Conservation (phyloP, 371 early-diverging fungal species). For the Syncephalastrum racemosum region DNA sequence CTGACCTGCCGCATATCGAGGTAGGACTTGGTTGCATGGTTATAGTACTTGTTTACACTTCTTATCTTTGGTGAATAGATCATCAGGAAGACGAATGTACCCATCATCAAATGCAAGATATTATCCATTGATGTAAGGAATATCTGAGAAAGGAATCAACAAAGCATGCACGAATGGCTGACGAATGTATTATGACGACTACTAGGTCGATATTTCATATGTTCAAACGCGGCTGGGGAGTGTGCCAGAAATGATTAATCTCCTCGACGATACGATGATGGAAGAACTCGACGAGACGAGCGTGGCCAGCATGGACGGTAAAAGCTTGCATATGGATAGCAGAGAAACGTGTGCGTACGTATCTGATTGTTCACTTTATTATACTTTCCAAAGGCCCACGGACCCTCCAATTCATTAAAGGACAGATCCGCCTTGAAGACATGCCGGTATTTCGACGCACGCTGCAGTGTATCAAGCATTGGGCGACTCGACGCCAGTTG, state of each 20-base stretch:
- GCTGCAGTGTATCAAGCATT: conserved; percentile 40
- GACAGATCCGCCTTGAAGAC: conserved; percentile 17
- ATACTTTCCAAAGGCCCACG: conserved; percentile 29
- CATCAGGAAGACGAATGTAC: conserved; percentile 33
- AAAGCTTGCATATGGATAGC: too few relatives aligned
- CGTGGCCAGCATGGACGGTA: conserved; percentile 45
- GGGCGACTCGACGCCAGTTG: conserved; percentile 36
- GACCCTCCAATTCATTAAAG: conserved; percentile 26
- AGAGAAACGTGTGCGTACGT: too few relatives aligned
- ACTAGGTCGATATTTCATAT: conserved; percentile 45
- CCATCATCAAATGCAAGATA: conserved; percentile 40
- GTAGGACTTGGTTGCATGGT: too few relatives aligned
- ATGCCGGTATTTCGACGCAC: conserved; percentile 19
- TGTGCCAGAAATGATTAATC: conserved; percentile 19
- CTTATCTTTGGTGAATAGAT: conserved; percentile 15
- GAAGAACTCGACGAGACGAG: conserved; percentile 25
- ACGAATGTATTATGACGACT: background rate
- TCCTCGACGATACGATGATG: conserved; percentile 34
- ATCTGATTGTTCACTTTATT: background rate
- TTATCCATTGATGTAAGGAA: conserved; percentile 30
- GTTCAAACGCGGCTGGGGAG: conserved; percentile 21
- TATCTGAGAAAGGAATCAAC: background rate
- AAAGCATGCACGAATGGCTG: background rate
- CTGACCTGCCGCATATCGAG: conserved; percentile 23
- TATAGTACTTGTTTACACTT: too few relatives aligned